phyloP scores from a whole-genome alignment of 768 basidiomycete species.

The Cyclocybe aegerita region DNA sequence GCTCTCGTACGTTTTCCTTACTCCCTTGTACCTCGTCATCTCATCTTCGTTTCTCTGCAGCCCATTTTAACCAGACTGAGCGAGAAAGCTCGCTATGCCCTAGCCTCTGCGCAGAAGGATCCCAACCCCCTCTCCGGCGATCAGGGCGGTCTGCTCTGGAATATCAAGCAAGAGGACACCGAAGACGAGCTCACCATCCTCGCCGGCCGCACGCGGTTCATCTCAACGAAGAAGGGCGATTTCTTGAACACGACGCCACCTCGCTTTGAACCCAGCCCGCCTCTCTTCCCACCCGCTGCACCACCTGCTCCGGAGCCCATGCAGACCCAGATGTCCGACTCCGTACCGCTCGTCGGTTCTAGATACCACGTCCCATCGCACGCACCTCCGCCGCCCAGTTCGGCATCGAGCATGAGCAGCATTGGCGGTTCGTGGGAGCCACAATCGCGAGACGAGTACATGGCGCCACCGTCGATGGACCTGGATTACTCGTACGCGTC shows the following conservation, averaged over 20 bases:
- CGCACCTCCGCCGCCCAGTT: too few species aligned
- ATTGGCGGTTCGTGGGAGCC: too few species aligned
- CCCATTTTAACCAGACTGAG: constrained; percentile 58
- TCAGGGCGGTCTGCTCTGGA: constrained; percentile 46
- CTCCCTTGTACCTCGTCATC: not conserved
- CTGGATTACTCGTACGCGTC: constrained; percentile 5
- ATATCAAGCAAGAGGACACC: constrained; percentile 48
- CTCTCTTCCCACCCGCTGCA: constrained; percentile 2
- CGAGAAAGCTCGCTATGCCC: constrained; percentile 65
- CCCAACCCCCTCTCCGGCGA: constrained; percentile 26
- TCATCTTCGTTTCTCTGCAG: constrained; percentile 28
- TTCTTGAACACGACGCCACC: constrained; percentile 8
- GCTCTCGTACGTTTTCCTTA: constrained; percentile 49
- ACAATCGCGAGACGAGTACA: too few species aligned
- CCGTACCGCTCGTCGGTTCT: not conserved
- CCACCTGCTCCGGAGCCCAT: not conserved
- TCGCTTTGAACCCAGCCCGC: constrained; percentile 16
- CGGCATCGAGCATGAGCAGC: too few species aligned
- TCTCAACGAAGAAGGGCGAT: constrained; percentile 44
- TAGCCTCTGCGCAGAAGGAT: constrained; percentile 43
- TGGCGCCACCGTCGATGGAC: not conserved
- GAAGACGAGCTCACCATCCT: constrained; percentile 73
- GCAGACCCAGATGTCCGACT: not conserved
- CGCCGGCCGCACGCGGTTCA: constrained; percentile 64
- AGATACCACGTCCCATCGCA: not conserved